These are phyloP conservation scores for Saccharomycopsis sp. DNA, from an alignment of 805 yeast genomes.

Conservation along the genomic window DNA sequence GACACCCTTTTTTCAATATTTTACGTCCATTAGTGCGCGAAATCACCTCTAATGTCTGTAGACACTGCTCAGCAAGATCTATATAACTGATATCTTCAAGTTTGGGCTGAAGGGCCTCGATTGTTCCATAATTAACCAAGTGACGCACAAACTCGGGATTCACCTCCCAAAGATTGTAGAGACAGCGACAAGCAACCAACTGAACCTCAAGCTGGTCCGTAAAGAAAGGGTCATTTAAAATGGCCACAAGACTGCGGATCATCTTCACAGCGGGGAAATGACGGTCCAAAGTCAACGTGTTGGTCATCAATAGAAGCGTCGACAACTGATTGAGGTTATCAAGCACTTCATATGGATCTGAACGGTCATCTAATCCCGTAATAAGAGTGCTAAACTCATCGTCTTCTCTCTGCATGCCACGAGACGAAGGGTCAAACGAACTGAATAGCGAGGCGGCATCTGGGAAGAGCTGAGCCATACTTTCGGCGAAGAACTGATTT, in stretches of 20 bases:
- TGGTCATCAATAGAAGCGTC: constrained; percentile 63
- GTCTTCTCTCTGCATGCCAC: constrained; percentile 17
- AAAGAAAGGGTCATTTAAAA: constrained; percentile 51
- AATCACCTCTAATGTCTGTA: constrained; percentile 66
- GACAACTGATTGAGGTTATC: constrained; percentile 63
- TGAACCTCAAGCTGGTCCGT: constrained; percentile 73
- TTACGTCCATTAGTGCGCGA: constrained; percentile 47
- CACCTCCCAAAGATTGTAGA: constrained; percentile 74
- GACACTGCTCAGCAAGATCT: constrained; percentile 87
- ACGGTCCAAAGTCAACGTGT: constrained; percentile 54
- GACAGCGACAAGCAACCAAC: constrained; percentile 74
- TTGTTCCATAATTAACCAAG: constrained; percentile 58
- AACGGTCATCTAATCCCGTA: constrained; percentile 30
- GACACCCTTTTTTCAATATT: constrained; percentile 53
- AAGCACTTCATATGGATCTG: constrained; percentile 53
- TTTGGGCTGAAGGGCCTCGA: constrained; percentile 59
- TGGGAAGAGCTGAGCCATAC: constrained; percentile 33
- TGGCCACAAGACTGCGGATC: constrained; percentile 45
- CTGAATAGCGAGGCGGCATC: constrained; percentile 33
- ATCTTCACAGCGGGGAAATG: constrained; percentile 54
- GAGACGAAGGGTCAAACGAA: constrained; percentile 22
- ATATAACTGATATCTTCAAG: constrained; percentile 72
- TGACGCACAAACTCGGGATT: constrained; percentile 55
- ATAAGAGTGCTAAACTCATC: constrained; percentile 19
- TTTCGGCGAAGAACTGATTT: constrained; percentile 24